Base-by-base conservation (phyloP, 345 rosid species). In the Laguncularia racemosa region DNA sequence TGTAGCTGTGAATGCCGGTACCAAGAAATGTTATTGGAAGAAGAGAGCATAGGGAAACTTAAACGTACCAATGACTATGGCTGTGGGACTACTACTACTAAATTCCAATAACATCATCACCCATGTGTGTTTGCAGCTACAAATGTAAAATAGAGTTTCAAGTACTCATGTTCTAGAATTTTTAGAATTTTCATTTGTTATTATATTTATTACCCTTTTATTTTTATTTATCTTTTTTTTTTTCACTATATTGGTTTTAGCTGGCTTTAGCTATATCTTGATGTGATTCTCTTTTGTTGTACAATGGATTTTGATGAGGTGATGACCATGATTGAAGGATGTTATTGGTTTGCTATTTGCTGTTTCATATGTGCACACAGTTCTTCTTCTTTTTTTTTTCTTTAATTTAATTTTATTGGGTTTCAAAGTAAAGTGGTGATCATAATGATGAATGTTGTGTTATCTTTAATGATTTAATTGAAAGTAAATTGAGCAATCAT, bases 1-100 rank as follows among this genome's bases (percentile, higher is more conserved):
- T 90, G 97, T 82, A 90, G 97, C 77, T 51, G 64, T 21, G 96
- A 85, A 53, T 90, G 97, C 85, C 67, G 97, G 63, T 70, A 76
- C 53, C 61, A 75, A 73, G 89, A 75, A 78, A 90, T 90, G 79
- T 59, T 81, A 74, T 57, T 73, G 17, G 96, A 90, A 14, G 64
- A 60, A 16, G 43, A 50, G 18, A 55, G 57, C 12, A 59, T 54
- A 46, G 72, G 63, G 38, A 43, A 60, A 43, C 17, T 59, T 52
- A 70, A 71, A 18, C 46, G 40, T 9, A 33, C 40, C 11, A 9
- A 33, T 33, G 40, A 33, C 40, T 33, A 33, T 33, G 40, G 40
- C 40, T 2, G 7, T 33, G 40, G 40, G 40, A 4, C 9, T 33
- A 33, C 2, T 26, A 26, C 28, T 26, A 6, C 40, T 6, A 33